Percentiles rank a stretch among this genome's conserved stretches.
phyloP scores from a whole-genome alignment of 495 filamentous ascomycete species.

The Aspergillus nidulans region DNA sequence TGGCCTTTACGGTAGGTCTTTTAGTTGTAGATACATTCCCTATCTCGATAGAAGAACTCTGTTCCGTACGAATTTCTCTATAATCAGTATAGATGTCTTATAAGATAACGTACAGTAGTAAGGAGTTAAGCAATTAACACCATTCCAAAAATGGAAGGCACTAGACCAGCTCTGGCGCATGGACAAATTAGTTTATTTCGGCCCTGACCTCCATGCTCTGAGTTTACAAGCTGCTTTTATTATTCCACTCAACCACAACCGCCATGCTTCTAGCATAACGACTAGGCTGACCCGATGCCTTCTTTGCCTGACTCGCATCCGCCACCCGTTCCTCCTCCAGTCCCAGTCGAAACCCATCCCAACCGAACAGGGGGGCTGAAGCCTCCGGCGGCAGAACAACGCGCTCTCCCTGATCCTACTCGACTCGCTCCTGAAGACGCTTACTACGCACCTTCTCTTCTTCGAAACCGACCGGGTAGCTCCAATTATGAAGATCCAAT shows the following conservation, averaged over 20 bases:
- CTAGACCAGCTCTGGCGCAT: constrained; percentile 7
- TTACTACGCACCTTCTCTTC: constrained; percentile 57
- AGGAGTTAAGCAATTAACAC: background rate
- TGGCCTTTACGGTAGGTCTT: constrained; percentile 13
- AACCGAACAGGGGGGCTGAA: constrained; percentile 32
- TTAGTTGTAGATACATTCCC: background rate
- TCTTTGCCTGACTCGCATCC: constrained; percentile 29
- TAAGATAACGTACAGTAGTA: no score
- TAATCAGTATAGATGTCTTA: background rate
- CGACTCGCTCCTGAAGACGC: constrained; percentile 82
- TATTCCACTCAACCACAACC: background rate
- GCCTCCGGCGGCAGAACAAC: constrained; percentile 38
- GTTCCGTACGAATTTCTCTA: background rate
- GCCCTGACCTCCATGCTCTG: background rate
- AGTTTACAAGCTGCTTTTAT: background rate
- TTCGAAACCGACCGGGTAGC: constrained; percentile 47
- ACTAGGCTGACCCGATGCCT: constrained; percentile 36
- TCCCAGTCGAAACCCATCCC: constrained; percentile 44
- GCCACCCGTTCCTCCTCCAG: constrained; percentile 35
- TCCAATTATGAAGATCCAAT: constrained; percentile 36
- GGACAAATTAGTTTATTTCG: background rate
- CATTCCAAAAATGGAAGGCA: constrained; percentile 3
- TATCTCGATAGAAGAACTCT: background rate
- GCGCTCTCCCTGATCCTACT: constrained; percentile 49
- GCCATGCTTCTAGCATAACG: constrained; percentile 32